Conservation (phyloP, 805 yeast species). For the Kregervanrija delftensis region DNA sequence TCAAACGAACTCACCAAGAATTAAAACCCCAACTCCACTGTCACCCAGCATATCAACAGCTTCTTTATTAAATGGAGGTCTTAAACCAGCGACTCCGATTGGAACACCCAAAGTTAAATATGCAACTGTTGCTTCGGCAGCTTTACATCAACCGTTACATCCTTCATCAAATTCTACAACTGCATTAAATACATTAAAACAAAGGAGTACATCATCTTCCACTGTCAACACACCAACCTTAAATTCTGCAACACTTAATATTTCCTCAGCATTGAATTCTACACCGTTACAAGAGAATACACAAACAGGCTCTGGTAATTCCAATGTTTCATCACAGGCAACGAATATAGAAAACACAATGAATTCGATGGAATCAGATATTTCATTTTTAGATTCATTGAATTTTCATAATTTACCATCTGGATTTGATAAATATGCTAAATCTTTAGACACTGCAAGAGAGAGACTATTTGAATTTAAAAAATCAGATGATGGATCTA, state of each 20-base stretch:
- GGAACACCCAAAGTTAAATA: constrained; percentile 35
- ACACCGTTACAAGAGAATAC: constrained; percentile 3
- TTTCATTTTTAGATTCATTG: constrained; percentile 16
- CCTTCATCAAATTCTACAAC: neutral
- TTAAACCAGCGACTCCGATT: constrained; percentile 24
- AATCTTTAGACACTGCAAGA: constrained; percentile 27
- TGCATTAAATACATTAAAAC: neutral
- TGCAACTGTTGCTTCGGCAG: constrained; percentile 25
- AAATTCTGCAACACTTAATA: no score
- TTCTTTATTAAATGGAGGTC: constrained; percentile 9
- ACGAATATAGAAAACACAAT: neutral
- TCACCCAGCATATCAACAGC: constrained; percentile 6
- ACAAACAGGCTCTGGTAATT: neutral
- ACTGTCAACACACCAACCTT: neutral
- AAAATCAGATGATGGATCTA: constrained; percentile 5
- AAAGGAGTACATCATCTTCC: neutral
- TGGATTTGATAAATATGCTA: constrained; percentile 19
- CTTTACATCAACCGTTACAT: constrained; percentile 12
- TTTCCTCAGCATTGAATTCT: neutral
- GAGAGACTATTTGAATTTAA: constrained; percentile 17
- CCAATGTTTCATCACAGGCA: constrained; percentile 3
- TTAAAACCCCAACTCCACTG: constrained; percentile 7
- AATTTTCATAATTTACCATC: constrained; percentile 21
- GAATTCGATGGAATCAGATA: constrained; percentile 1
- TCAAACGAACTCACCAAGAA: constrained; percentile 14